A percentile compares a stretch with the other conserved stretches of the same genome.
phyloP scores from a whole-genome alignment of 2,329 filamentous ascomycete genomes.

The Huntiella omanensis region DNA sequence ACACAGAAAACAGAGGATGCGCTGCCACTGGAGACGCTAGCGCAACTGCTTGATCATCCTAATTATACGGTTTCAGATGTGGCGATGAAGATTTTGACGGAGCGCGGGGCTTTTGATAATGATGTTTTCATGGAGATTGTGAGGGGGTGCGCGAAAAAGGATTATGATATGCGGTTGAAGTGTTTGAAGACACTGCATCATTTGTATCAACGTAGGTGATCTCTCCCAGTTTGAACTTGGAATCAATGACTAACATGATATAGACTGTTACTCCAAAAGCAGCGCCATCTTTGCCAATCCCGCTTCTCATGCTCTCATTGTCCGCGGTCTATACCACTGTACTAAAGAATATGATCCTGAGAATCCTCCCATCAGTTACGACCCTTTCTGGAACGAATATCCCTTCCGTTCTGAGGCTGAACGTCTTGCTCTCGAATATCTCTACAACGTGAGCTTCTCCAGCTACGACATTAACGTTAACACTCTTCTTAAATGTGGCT shows the following conservation, averaged over 20 bases:
- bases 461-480: slow-evolving; percentile 33
- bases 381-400: slow-evolving; percentile 43
- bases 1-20: slow-evolving; percentile 59
- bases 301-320: slow-evolving; percentile 28
- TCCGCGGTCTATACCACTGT: slow-evolving; percentile 40
- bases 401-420: slow-evolving; percentile 42
- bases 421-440: slow-evolving; percentile 38
- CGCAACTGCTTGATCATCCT: slow-evolving; percentile 48
- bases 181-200: too few relatives aligned
- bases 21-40: slow-evolving; percentile 44
- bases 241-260: not conserved
- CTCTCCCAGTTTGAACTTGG: too few relatives aligned
- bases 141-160: slow-evolving; percentile 26
- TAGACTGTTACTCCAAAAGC: not conserved
- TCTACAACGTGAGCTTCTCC: slow-evolving; percentile 34
- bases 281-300: not conserved
- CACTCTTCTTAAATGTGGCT: slow-evolving; percentile 37
- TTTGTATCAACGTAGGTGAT: too few relatives aligned
- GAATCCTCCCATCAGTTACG: slow-evolving; percentile 29
- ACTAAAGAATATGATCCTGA: slow-evolving; percentile 24
- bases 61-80: slow-evolving; percentile 56
- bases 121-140: slow-evolving; percentile 31
- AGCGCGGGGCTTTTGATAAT: slow-evolving; percentile 39
- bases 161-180: not conserved
- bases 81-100: slow-evolving; percentile 38